These are phyloP conservation scores for Trichomonas vaginalis DNA, from an alignment of 208 protist species.

Conservation along the genomic window DNA sequence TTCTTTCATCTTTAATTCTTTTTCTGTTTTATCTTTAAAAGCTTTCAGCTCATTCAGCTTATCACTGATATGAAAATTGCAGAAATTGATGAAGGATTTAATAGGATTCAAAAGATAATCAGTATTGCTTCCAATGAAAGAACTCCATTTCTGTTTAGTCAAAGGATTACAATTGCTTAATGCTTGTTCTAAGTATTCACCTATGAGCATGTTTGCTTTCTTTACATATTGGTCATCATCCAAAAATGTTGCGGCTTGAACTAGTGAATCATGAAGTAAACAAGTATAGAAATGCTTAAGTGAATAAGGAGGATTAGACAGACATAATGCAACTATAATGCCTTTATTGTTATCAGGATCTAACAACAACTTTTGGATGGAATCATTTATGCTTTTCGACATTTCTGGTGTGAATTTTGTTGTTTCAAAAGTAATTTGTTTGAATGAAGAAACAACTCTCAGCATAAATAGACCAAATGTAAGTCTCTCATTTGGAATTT, in stretches of 20 bases:
- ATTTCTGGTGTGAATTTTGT: neutral
- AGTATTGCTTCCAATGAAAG: neutral
- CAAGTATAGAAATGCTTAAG: neutral
- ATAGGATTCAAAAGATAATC: too few species aligned
- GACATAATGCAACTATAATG: neutral
- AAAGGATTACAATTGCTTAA: neutral
- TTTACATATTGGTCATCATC: neutral
- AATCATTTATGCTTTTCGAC: neutral
- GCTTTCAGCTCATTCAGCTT: too few species aligned
- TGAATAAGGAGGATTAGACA: neutral
- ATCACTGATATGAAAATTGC: too few species aligned
- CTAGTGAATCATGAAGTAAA: neutral
- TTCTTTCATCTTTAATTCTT: too few species aligned
- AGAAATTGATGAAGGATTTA: too few species aligned
- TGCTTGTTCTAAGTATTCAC: neutral
- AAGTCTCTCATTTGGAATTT: neutral
- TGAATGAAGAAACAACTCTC: neutral
- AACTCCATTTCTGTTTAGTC: neutral
- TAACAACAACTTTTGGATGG: too few species aligned
- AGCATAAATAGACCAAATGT: neutral
- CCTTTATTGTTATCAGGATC: too few species aligned
- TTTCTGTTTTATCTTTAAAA: too few species aligned
- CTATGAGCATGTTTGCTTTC: neutral
- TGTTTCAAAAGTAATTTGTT: neutral
- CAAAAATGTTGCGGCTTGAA: neutral